Evolutionary conservation across 208 protist species (phyloP), one percentile per base, ranked within the genome.

Genomic region (Trypanosoma conorhini): DNA sequence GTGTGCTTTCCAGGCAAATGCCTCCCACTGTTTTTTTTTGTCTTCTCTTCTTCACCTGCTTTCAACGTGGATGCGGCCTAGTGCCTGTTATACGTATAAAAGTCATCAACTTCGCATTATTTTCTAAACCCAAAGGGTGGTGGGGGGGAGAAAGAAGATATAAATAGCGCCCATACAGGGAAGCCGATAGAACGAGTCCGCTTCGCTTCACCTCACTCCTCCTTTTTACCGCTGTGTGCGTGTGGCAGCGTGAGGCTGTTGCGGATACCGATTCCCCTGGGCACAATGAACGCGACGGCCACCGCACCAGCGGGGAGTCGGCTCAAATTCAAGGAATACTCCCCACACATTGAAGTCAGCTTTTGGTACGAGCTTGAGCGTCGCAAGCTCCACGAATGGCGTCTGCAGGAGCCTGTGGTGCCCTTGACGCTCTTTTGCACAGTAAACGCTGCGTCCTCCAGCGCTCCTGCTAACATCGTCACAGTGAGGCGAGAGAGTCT

Each of bases 321-420:
- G 15, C 61, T 81, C 10, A 62, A 72, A 50, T 81, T 72, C 52
- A 77, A 74, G 44, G 71, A 77, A 51, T 70, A 70, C 40, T 28
- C 65, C 19, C 64, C 62, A 42, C 85, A 83, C 59, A 71, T 89
- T 40, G 87, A 89, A 21, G 62, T 89, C 13, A 67, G 72, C 19
- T 88, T 88, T 60, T 92, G 87, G 87, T 77, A 89, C 54, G 65
- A 80, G 52, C 71, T 92, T 48, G 78, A 84, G 13, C 67, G 61
- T 3, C 67, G 65, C 5, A 92, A 92, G 64, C 75, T 92, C 7
- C 77, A 76, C 26, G 63, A 70, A 42, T 92, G 87, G 87, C 69
- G 76, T 46, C 72, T 89, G 0, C 54, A 80, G 22, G 84, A 92
- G 70, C 80, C 77, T 7, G 30, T 72, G 12, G 84, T 81, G 5